Base-by-base conservation (phyloP, 495 filamentous ascomycete species). In the Xylaria acuta region DNA sequence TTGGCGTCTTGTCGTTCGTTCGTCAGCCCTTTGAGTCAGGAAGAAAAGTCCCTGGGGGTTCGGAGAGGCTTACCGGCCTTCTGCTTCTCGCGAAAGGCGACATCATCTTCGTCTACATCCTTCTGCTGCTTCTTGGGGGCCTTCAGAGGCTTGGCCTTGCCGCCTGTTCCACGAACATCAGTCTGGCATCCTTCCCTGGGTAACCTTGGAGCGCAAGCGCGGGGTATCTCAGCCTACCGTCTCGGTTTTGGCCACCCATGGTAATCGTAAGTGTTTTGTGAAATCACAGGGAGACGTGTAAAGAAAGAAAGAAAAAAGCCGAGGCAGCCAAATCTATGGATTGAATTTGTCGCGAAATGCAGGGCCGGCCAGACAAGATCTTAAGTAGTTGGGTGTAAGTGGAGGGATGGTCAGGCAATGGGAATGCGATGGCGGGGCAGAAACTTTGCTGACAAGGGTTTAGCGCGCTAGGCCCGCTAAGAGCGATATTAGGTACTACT, bases 61-160 rank as follows among this genome's bases (percentile, higher is more conserved):
- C 25, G 34, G 40, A 56, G 40, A 56, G 27, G 43, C 89, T 70
- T 85, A 94, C 92, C 90, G 64, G 90, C 90, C 71, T 82, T 88
- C 83, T 91, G 88, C 88, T 91, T 95, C 82, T 92, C 91, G 75
- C 84, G 86, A 84, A 88, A 92, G 6, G 92, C 92, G 77, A 90
- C 82, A 34, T 94, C 92, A 27, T 95, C 92, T 0, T 94, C 92
- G 72, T 94, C 92, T 40, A 93, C 75, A 0, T 92, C 91, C 85
- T 92, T 91, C 78, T 88, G 84, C 36, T 87, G 86, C 85, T 94
- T 94, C 88, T 94, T 95, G 22, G 92, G 84, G 40, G 87, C 84
- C 88, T 94, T 95, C 78, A 94, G 86, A 73, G 92, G 92, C 88
- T 95, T 95, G 75, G 88, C 90, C 85, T 95, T 95, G 86, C 92